Base-by-base conservation (phyloP, 2,329 filamentous ascomycete genomes). In the Exutisphaerella laricina region DNA sequence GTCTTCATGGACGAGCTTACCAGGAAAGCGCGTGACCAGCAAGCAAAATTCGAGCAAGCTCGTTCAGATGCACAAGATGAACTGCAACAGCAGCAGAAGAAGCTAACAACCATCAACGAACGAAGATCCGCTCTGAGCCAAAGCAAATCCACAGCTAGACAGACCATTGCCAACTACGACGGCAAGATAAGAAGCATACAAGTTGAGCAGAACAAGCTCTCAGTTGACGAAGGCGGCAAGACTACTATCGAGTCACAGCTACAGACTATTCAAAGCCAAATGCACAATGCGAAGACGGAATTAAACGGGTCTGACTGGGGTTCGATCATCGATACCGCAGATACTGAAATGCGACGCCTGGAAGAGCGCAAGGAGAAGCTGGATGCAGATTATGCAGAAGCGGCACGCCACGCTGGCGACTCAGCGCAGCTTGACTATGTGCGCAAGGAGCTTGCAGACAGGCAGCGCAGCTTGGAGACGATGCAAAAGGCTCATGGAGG, bases 221-320 rank as follows among this genome's bases (percentile, higher is more conserved):
- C 84, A 25, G 75, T 89, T 21, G 90, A 98, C 55, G 90, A 97
- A 66, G 89, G 89, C 3, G 78, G 79, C 22, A 86, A 87, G 62
- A 84, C 85, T 18, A 72, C 85, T 3, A 72, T 96, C 5, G 84
- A 92, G 56, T 78, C 81, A 12, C 82, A 84, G 40, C 77, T 85
- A 36, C 77, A 79, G 26, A 85, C 92, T 28, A 73, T 85, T 0
- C 77, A 84, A 47, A 68, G 70, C 13, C 77, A 75, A 23, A 71
- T 94, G 12, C 66, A 74, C 34, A 73, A 75, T 40, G 73, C 79
- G 3, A 83, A 79, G 49, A 70, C 77, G n/a, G 76, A 82, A 1
- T 75, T 83, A 36, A 75, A 79, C 25, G 68, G 67, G 13, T 75
- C 80, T 8, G 75, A 79, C 9, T 87, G 83, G 70, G 88, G 95